A percentile compares a stretch with the other conserved stretches of the same genome.
Evolutionary conservation across 495 filamentous ascomycete genomes (phyloP).

Genomic region (Letharia lupina): DNA sequence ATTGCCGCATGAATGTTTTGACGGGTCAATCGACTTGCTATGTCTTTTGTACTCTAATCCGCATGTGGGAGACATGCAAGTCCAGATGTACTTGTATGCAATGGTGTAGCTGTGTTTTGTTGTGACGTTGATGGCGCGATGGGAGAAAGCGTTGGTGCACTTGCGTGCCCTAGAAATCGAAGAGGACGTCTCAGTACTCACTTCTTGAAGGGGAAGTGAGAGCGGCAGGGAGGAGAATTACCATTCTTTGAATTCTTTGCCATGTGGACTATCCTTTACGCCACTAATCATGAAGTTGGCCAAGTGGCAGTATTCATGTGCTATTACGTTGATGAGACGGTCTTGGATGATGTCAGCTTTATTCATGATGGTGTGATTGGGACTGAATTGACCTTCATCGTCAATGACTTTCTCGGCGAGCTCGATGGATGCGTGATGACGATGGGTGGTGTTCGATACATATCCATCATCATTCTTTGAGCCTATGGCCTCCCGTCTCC

Average conservation of each 20-base stretch:
- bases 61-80: slow-evolving; percentile 54
- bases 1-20: slow-evolving; percentile 55
- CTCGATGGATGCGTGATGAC: slow-evolving; percentile 73
- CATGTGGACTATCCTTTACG: slow-evolving; percentile 64
- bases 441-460: slow-evolving; percentile 24
- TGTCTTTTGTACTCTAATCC: slow-evolving; percentile 64
- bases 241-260: slow-evolving; percentile 74
- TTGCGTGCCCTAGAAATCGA: slow-evolving; percentile 35
- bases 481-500: slow-evolving; percentile 55
- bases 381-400: slow-evolving; percentile 38
- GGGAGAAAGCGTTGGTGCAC: slow-evolving; percentile 37
- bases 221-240: slow-evolving; percentile 18
- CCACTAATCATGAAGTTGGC: slow-evolving; percentile 75
- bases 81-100: slow-evolving; percentile 83
- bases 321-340: slow-evolving; percentile 74
- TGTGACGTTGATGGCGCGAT: slow-evolving; percentile 61
- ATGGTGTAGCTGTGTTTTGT: slow-evolving; percentile 85
- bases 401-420: slow-evolving; percentile 80
- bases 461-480: slow-evolving; percentile 25
- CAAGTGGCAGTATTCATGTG: slow-evolving; percentile 94
- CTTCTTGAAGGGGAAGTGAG: not conserved
- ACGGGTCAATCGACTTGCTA: slow-evolving; percentile 68
- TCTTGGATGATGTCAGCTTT: slow-evolving; percentile 29
- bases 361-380: not conserved
- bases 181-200: not conserved